Evolutionary conservation across 257 asterid species (phyloP), one percentile per base, ranked within the genome.

Genomic region (Nicotiana obtusifolia): DNA sequence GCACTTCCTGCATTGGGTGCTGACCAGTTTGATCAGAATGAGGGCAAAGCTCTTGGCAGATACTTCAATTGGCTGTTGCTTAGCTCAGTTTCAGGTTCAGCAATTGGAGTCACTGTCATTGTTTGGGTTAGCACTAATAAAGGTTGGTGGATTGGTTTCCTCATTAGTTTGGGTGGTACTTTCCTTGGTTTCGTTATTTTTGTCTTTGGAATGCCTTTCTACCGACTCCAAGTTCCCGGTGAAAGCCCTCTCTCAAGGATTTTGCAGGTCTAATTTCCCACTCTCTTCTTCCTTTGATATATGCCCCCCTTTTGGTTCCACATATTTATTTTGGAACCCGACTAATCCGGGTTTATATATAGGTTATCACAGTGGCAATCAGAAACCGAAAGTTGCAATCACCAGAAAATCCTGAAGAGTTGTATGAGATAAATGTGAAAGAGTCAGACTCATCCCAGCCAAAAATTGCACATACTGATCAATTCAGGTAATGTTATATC

Each of bases 71-170:
- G 83, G 64, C 86, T 81, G 82, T 89, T 86, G 84, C 84, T 91
- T 6, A 87, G 91, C 75, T 80, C 87, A 8, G 87, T 89, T 22
- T 53, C 84, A 71, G 94, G 93, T 75, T 89, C 95, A 83, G 82
- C 89, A 20, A 79, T 91, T 28, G 92, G 91, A 41, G 94, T 91
- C n/a, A 91, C 91, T 7, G 88, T 80, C 37, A 88, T 90, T 33
- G 89, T 91, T 10, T 91, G 94, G 94, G 83, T 90, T 26, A 90
- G 88, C 11, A 83, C 87, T 85, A 88, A 89, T 54, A 87, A 85
- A 77, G 92, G 88, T 22, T 91, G 93, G 96, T 91, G 94, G 94
- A 41, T 78, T 2, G 94, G 90, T 53, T 90, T 88, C 77, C 84
- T 88, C 73, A 86, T 87, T 28, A 87, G 90, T 14, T 82, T 91